Percentiles rank a stretch among this genome's conserved stretches.
These are phyloP conservation scores for Chaetomiaceae sp. DNA, from an alignment of 2,329 filamentous ascomycete genomes.

Conservation along the genomic window DNA sequence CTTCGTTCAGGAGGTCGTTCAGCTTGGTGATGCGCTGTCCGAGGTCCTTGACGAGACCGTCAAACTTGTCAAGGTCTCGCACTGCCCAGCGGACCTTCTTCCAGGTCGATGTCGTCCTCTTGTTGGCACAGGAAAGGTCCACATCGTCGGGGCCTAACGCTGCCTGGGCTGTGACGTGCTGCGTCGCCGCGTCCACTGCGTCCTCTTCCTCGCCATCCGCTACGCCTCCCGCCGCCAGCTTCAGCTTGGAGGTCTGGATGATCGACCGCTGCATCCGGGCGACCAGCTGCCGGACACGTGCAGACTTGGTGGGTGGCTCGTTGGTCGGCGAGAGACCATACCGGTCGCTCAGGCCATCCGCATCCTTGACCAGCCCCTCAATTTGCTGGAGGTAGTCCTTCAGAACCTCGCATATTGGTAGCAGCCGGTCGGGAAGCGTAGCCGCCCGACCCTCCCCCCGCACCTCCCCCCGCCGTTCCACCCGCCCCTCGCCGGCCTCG, in stretches of 20 bases:
- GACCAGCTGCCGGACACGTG: constrained; percentile 8
- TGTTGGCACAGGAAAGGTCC: neutral
- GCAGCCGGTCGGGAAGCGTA: constrained; percentile 1
- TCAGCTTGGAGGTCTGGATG: neutral
- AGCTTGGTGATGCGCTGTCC: constrained; percentile 12
- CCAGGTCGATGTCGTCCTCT: constrained; percentile 7
- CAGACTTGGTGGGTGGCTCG: constrained; percentile 15
- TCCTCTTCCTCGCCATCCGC: neutral
- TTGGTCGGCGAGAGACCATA: constrained; percentile 15
- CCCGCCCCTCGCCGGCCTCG: too few species aligned
- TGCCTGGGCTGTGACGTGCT: too few species aligned
- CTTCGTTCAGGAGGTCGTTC: constrained; percentile 16
- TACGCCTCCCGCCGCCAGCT: neutral
- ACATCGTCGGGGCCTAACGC: neutral
- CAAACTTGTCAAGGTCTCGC: constrained; percentile 16
- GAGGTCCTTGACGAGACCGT: constrained; percentile 14
- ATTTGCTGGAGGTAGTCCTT: constrained; percentile 15
- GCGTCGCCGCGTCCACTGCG: too few species aligned
- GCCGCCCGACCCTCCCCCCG: neutral
- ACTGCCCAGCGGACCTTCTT: constrained; percentile 17
- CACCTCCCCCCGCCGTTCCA: too few species aligned
- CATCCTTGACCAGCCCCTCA: constrained; percentile 8
- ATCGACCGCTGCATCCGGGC: constrained; percentile 14
- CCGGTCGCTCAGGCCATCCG: constrained; percentile 3
- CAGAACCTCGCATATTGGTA: constrained; percentile 9